phyloP scores from a whole-genome alignment of 164 flowering plant genomes.

The Echeveria elegans region DNA sequence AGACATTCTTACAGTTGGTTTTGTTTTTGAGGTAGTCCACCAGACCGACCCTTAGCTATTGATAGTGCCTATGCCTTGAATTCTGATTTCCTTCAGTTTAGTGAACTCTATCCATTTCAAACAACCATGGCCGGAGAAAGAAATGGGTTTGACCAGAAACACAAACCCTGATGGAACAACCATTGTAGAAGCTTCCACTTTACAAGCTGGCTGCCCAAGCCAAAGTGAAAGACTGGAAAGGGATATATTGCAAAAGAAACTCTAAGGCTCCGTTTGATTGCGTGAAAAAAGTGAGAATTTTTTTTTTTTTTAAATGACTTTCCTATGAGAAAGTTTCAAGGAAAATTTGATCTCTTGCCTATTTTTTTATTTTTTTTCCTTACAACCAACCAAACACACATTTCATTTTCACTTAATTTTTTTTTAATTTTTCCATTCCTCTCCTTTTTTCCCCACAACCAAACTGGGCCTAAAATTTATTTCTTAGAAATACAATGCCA shows the following conservation, averaged over 20 bases:
- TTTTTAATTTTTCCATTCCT: too few species aligned
- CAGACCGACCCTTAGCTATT: conserved; percentile 52
- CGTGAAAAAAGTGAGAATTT: too few species aligned
- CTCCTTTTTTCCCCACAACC: too few species aligned
- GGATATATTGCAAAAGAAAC: too few species aligned
- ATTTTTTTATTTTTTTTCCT: too few species aligned
- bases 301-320: too few species aligned
- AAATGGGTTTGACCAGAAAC: conserved; percentile 56
- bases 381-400: too few species aligned
- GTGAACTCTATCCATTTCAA: conserved; percentile 41
- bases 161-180: conserved; percentile 55
- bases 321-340: too few species aligned
- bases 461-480: neutral
- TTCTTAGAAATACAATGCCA: neutral
- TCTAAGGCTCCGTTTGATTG: too few species aligned
- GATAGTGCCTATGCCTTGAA: conserved; percentile 34
- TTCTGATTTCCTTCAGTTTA: conserved; percentile 29
- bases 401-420: too few species aligned
- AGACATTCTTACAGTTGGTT: conserved; percentile 44
- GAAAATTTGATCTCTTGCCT: too few species aligned
- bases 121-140: conserved; percentile 63
- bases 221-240: conserved; percentile 69
- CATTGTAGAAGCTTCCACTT: conserved; percentile 46
- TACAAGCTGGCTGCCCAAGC: conserved; percentile 79
- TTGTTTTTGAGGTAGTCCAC: conserved; percentile 55